Evolutionary conservation across 768 basidiomycete species (phyloP), one percentile per base, ranked within the genome.

Genomic region (Exsudoporus frostii): DNA sequence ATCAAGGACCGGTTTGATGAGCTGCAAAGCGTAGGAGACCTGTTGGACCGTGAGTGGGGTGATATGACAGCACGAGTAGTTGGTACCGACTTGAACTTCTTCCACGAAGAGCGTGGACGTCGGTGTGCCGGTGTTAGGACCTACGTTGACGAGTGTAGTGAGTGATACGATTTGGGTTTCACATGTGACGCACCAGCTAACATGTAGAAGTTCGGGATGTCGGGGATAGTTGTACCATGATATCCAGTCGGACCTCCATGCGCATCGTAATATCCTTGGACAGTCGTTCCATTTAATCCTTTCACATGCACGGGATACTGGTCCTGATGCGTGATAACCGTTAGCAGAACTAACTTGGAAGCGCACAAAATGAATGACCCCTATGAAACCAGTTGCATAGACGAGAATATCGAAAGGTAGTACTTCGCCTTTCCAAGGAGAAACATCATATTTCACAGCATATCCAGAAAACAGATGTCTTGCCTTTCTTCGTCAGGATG

Each of bases 201-300:
- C 53, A 65, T 61, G 56, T 66, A 73, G 49, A 70, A 69, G 38
- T 73, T 74, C 1, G 73, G 72, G n/a, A 73, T 74, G 17, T 59
- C 65, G 6, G 72, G 73, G 33, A 74, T 49, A 9, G 62, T 48
- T 2, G 69, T 68, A 13, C 72, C 71, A 20, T 51, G 51, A 51
- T 74, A 74, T 7, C 66, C 72, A 7, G 66, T 63, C 7, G 72
- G 72, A 11, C 72, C 71, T 4, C 61, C 68, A 7, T 69, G 61
- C 1, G 53, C 46, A 5, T 64, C 54, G 29, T 60, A 72, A 43
- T 67, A 74, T 25, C 65, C 66, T 30, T 57, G 49, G 0, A 73
- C 22, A 11, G 64, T 63, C 40, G 50, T 42, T 25, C 57, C 65
- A 14, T 57, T 54, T 22, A 46, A 46, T 20, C 71, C 71, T 33